Evolutionary conservation across 495 filamentous ascomycete genomes (phyloP).

Genomic region (Talaromyces adpressus): DNA sequence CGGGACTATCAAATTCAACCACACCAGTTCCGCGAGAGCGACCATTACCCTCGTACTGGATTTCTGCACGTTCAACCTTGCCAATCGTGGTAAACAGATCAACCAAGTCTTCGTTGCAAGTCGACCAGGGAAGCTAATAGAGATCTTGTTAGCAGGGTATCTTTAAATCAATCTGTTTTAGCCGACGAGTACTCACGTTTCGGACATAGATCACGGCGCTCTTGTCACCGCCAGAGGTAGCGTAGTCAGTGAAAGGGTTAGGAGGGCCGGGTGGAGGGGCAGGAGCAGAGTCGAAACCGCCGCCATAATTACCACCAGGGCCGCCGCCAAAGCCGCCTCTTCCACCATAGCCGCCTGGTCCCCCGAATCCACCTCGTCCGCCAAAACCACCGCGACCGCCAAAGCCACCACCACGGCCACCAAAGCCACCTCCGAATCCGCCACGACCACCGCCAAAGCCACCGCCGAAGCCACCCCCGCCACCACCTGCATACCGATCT

Average conservation of each 20-base stretch:
- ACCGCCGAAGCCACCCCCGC: constrained; percentile 38
- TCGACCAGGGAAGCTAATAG: constrained; percentile 89
- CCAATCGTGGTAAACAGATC: constrained; percentile 97
- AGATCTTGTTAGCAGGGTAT: constrained; percentile 3
- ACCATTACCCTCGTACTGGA: constrained; percentile 95
- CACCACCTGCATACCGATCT: constrained; percentile 79
- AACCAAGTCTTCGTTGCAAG: constrained; percentile 92
- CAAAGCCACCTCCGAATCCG: constrained; percentile 37
- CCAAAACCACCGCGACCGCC: constrained; percentile 40
- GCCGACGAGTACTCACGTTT: constrained; percentile 62
- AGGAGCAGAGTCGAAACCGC: constrained; percentile 37
- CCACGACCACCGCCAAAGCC: constrained; percentile 43
- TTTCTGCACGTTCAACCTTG: constrained; percentile 95
- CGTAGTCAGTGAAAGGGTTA: constrained; percentile 93
- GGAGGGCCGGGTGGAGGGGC: constrained; percentile 48
- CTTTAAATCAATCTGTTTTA: not conserved
- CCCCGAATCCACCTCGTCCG: constrained; percentile 39
- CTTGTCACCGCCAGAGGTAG: constrained; percentile 79
- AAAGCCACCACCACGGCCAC: constrained; percentile 42
- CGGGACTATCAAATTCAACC: constrained; percentile 77
- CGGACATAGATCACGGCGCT: constrained; percentile 86
- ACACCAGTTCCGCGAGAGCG: constrained; percentile 93
- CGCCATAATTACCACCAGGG: constrained; percentile 46
- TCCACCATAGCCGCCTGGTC: constrained; percentile 37
- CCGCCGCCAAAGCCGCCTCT: constrained; percentile 17